Percentiles rank a stretch among this genome's conserved stretches.
Conservation (phyloP, 2,329 filamentous ascomycete genomes). For the Fusarium napiforme region DNA sequence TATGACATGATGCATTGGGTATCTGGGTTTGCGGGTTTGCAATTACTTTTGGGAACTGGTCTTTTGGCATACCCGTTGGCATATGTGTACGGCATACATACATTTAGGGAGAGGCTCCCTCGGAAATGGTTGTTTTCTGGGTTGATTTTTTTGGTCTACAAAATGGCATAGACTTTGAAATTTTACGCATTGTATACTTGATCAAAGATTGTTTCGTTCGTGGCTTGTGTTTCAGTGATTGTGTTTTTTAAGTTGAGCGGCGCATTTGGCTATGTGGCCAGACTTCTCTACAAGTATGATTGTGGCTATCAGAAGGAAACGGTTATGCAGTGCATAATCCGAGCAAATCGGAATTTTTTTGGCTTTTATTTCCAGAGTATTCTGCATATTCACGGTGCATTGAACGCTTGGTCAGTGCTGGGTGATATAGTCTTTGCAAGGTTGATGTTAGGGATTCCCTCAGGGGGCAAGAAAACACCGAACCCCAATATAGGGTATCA, state of each 20-base stretch:
- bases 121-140: slow-evolving; percentile 13
- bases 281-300: too few relatives aligned
- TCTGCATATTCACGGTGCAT: not conserved
- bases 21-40: slow-evolving; percentile 15
- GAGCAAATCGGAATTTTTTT: not conserved
- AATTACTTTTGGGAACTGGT: slow-evolving; percentile 15
- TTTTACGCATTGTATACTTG: not conserved
- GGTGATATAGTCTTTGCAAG: too few relatives aligned
- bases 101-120: slow-evolving; percentile 30
- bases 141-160: not conserved
- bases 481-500: too few relatives aligned
- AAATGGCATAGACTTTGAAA: slow-evolving; percentile 20
- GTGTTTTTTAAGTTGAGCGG: not conserved
- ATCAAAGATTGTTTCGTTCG: not conserved
- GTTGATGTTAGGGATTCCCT: too few relatives aligned
- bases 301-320: not conserved
- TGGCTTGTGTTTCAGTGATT: not conserved
- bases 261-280: not conserved
- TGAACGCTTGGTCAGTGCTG: not conserved
- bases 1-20: slow-evolving; percentile 35
- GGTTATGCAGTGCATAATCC: not conserved
- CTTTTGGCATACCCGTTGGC: slow-evolving; percentile 22
- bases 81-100: slow-evolving; percentile 30
- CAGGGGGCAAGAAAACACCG: too few relatives aligned
- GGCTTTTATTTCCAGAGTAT: too few relatives aligned